Evolutionary conservation across 345 rosid genomes (phyloP), one percentile per base, ranked within the genome.

Genomic region (Diplotaxis tenuifolia): DNA sequence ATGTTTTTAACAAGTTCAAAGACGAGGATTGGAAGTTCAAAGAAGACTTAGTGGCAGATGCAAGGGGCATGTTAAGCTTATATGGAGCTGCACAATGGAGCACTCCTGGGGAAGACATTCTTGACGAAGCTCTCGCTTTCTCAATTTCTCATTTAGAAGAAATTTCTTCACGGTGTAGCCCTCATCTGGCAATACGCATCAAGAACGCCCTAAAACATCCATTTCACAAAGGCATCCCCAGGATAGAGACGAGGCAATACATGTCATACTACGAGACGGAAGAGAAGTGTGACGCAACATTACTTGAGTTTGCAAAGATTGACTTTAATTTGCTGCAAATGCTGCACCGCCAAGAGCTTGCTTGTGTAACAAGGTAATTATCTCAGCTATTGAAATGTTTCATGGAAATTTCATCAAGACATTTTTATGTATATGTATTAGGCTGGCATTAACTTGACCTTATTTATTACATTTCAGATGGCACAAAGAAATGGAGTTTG

Each of bases 121-220:
- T 72, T 1, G 64, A 72, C 1, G 76, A 72, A 27, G 76, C 70
- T 63, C 63, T 72, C 1, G 21, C 15, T 8, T 72, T 72, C 18
- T 42, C 49, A 42, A 42, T 5, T 5, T 5, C 16, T 42, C 49
- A 42, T n/a, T 42, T 42, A 4, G 18, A 42, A 42, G 18, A 42
- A 42, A 4, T 42, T 28, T 18, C 29, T 5, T 53, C 69, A 34
- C 29, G 1, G 5, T 54, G 3, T 25, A 38, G 7, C 57, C 16
- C 70, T n/a, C 70, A 72, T 40, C 63, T 72, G 10, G 64, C 70
- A 4, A 7, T 19, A 16, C 76, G 56, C 63, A 72, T 72, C 15
- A 53, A 64, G 16, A 72, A 54, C 40, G 57, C 76, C 63, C 56
- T 45, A 45, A 45, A 64, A 54, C 64, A 72, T 64, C 7, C 76